Evolutionary conservation across 352 stramenopile genomes (phyloP).

Genomic region (Globisporangium polare): DNA sequence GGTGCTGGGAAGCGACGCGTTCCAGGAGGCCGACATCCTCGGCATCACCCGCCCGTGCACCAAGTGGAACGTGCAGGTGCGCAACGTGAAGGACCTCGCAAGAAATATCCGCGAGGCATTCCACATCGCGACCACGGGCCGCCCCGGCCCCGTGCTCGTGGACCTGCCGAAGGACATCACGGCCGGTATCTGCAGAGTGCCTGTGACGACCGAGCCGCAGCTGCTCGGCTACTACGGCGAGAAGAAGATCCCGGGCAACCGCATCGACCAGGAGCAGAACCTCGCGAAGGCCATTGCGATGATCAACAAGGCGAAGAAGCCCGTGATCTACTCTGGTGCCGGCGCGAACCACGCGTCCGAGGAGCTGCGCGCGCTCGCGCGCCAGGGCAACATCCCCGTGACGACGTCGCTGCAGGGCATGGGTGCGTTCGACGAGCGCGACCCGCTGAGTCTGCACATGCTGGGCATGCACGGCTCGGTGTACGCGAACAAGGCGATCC

Average conservation of each 20-base stretch:
- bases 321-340: slow-evolving; percentile 94
- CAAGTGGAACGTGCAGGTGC: slow-evolving; percentile 97
- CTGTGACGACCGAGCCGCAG: slow-evolving; percentile 70
- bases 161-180: slow-evolving; percentile 96
- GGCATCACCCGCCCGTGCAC: slow-evolving; percentile 89
- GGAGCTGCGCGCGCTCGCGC: slow-evolving; percentile 89
- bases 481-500: slow-evolving; percentile 95
- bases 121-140: slow-evolving; percentile 92
- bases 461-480: slow-evolving; percentile 96
- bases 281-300: slow-evolving; percentile 69
- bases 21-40: slow-evolving; percentile 88
- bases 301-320: slow-evolving; percentile 94
- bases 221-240: slow-evolving; percentile 84
- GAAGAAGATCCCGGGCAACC: slow-evolving; percentile 79
- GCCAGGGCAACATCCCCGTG: slow-evolving; percentile 93
- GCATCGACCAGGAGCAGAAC: slow-evolving; percentile 77
- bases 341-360: slow-evolving; percentile 85
- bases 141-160: slow-evolving; percentile 92
- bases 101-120: slow-evolving; percentile 95
- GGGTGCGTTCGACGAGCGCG: slow-evolving; percentile 92
- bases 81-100: slow-evolving; percentile 92
- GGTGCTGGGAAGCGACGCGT: slow-evolving; percentile 90
- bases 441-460: slow-evolving; percentile 95
- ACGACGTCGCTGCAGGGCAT: slow-evolving; percentile 94
- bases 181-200: slow-evolving; percentile 65